Evolutionary conservation across 768 basidiomycete species (phyloP).

Genomic region (Psilocybe subaeruginosa): DNA sequence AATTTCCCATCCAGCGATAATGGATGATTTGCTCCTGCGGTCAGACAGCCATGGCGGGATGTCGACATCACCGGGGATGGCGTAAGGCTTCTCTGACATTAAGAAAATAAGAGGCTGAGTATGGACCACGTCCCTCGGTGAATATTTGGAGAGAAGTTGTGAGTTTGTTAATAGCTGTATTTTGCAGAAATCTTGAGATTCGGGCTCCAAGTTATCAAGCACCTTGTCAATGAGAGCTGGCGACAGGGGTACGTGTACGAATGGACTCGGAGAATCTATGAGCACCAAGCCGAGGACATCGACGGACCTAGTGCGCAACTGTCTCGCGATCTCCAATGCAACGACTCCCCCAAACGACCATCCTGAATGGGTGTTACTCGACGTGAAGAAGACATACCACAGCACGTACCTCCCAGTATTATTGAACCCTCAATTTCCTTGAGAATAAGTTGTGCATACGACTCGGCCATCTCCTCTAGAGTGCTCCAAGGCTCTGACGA

Average conservation of each 20-base stretch:
- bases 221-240: conserved; percentile 52
- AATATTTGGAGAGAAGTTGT: conserved; percentile 50
- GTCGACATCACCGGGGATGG: conserved; percentile 29
- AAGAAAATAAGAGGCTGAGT: conserved; percentile 49
- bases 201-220: conserved; percentile 30
- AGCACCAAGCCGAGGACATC: conserved; percentile 60
- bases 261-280: conserved; percentile 69
- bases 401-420: conserved; percentile 60
- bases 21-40: conserved; percentile 34
- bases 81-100: conserved; percentile 53
- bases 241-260: conserved; percentile 54
- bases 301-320: conserved; percentile 40
- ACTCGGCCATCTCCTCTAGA: conserved; percentile 52
- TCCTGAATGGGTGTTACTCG: conserved; percentile 37
- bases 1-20: conserved; percentile 50
- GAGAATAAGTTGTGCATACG: conserved; percentile 48
- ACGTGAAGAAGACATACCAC: background rate
- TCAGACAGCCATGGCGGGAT: conserved; percentile 58
- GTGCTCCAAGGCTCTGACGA: conserved; percentile 48
- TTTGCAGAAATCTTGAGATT: conserved; percentile 39
- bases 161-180: conserved; percentile 55
- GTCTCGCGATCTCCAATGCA: conserved; percentile 65
- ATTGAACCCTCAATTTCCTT: conserved; percentile 39
- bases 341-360: conserved; percentile 83
- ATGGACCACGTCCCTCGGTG: conserved; percentile 7